phyloP scores from a whole-genome alignment of 306 rosid species.

The Trichosanthes cucumerina region DNA sequence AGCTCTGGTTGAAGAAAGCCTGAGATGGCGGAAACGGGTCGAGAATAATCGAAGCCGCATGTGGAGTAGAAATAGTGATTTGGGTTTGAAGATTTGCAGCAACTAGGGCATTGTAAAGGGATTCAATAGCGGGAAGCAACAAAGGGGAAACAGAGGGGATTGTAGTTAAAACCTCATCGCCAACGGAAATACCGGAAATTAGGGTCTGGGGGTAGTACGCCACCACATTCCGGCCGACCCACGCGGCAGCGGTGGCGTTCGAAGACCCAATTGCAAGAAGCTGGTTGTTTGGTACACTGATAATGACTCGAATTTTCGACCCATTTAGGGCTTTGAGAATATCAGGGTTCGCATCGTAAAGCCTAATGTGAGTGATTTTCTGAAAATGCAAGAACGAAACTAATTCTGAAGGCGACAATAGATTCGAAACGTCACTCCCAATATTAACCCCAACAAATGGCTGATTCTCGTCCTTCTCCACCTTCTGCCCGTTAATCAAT shows the following conservation, averaged over 20 bases:
- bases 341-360: constrained; percentile 70
- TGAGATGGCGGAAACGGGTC: constrained; percentile 90
- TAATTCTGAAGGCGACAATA: constrained; percentile 33
- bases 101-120: constrained; percentile 59
- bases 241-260: constrained; percentile 57
- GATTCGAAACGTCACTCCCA: constrained; percentile 67
- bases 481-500: constrained; percentile 14
- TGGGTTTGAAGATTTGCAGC: constrained; percentile 43
- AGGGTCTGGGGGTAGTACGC: constrained; percentile 54
- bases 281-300: constrained; percentile 85
- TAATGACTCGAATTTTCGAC: constrained; percentile 47
- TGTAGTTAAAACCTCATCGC: constrained; percentile 74
- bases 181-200: constrained; percentile 55
- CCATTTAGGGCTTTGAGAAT: constrained; percentile 51
- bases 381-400: constrained; percentile 50
- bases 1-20: constrained; percentile 66
- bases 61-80: constrained; percentile 65
- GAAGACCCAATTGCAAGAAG: constrained; percentile 77
- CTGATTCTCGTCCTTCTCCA: constrained; percentile 18
- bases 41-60: constrained; percentile 47
- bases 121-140: constrained; percentile 53
- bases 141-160: constrained; percentile 58
- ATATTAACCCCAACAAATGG: constrained; percentile 77
- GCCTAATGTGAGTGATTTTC: constrained; percentile 52
- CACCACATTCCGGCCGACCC: constrained; percentile 60